Evolutionary conservation across 2,329 filamentous ascomycete species (phyloP).

Genomic region (Septoria linicola): DNA sequence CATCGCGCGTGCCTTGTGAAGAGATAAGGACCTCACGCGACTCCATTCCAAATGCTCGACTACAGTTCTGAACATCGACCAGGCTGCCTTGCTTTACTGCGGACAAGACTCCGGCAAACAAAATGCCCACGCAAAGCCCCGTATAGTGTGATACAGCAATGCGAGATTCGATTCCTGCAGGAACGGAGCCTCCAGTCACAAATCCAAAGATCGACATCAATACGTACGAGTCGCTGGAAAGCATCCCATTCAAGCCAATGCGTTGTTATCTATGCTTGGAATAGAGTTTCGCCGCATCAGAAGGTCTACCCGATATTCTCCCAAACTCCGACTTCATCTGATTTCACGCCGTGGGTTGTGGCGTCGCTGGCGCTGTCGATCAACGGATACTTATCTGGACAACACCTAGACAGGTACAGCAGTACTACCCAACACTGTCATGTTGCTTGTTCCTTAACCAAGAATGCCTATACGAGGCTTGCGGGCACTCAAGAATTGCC

Average conservation of each 20-base stretch:
- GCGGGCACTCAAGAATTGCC: not conserved
- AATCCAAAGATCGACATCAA: not conserved
- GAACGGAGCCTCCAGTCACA: not conserved
- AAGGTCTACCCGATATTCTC: too few relatives aligned
- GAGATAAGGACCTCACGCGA: too few relatives aligned
- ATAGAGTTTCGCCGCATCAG: conserved; percentile 8
- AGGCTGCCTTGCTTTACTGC: too few relatives aligned
- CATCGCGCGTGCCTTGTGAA: too few relatives aligned
- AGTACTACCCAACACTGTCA: not conserved
- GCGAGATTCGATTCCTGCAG: not conserved
- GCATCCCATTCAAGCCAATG: not conserved
- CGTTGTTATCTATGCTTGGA: not conserved
- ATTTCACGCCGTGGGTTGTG: not conserved
- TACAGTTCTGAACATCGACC: too few relatives aligned
- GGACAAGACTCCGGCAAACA: too few relatives aligned
- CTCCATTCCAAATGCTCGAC: too few relatives aligned
- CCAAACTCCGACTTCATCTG: conserved; percentile 1
- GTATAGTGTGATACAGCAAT: too few relatives aligned
- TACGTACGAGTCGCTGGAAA: too few relatives aligned
- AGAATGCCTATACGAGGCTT: not conserved
- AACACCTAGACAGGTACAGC: not conserved
- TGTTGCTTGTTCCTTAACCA: not conserved
- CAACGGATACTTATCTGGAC: conserved; percentile 9
- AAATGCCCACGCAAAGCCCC: too few relatives aligned
- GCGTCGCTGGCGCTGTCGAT: conserved; percentile 3